Evolutionary conservation across 73 alveolate species (phyloP).

Genomic region (Paramecium sexaurelia): DNA sequence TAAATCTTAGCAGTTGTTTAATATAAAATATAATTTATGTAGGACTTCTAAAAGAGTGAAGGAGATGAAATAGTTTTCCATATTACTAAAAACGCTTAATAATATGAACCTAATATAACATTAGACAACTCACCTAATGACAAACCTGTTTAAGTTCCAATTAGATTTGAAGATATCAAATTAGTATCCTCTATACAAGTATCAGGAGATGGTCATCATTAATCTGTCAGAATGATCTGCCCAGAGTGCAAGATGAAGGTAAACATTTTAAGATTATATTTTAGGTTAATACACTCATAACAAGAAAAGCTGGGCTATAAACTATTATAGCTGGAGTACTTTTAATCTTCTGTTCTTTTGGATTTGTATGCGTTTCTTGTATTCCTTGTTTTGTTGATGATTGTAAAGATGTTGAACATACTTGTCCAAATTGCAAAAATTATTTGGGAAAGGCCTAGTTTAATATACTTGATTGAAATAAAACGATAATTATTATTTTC

Average conservation of each 20-base stretch:
- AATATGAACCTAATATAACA: background rate
- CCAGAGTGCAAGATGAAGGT: background rate
- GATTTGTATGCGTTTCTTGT: slow-evolving; percentile 19
- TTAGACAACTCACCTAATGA: background rate
- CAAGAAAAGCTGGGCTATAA: background rate
- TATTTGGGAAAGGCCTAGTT: background rate
- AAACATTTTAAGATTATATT: background rate
- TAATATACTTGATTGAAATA: slow-evolving; percentile 33
- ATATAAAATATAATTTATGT: background rate
- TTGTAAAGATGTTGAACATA: slow-evolving; percentile 20
- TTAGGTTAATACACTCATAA: background rate
- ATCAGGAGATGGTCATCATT: background rate
- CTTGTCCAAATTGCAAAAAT: slow-evolving; percentile 23
- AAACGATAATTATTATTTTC: background rate
- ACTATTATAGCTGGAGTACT: background rate
- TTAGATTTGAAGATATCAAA: background rate
- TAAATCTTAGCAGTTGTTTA: background rate
- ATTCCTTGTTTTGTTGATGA: slow-evolving; percentile 18
- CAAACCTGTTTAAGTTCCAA: background rate
- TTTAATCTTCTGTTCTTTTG: slow-evolving; percentile 12
- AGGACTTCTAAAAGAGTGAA: background rate
- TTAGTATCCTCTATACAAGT: background rate
- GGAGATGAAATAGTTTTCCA: background rate
- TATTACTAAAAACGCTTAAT: background rate
- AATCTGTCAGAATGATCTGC: background rate